Evolutionary conservation across 768 basidiomycete species (phyloP).

Genomic region (Cantharellus anzutake): DNA sequence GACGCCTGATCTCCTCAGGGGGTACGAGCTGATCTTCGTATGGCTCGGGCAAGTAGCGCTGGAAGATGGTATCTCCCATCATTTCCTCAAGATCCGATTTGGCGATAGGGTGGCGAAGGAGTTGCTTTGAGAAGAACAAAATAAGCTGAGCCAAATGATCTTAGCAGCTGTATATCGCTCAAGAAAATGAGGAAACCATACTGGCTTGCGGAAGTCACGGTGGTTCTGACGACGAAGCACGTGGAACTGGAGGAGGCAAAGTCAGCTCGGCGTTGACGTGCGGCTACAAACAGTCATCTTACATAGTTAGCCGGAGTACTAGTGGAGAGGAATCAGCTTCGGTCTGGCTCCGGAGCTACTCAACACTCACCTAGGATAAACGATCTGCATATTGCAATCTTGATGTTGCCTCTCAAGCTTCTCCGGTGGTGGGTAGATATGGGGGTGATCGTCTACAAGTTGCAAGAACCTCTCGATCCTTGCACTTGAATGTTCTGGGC

Average conservation of each 20-base stretch:
- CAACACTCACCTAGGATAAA: constrained; percentile 71
- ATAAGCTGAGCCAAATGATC: constrained; percentile 36
- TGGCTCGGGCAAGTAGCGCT: constrained; percentile 80
- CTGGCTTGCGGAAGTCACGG: constrained; percentile 96
- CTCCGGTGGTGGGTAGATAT: constrained; percentile 69
- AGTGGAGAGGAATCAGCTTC: neutral
- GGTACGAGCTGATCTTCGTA: constrained; percentile 46
- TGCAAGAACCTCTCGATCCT: constrained; percentile 93
- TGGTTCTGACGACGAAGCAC: constrained; percentile 92
- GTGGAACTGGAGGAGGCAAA: constrained; percentile 45
- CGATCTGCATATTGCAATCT: constrained; percentile 99
- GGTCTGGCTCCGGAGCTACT: neutral
- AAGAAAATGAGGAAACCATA: constrained; percentile 17
- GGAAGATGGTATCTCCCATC: constrained; percentile 75
- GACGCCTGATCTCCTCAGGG: constrained; percentile 75
- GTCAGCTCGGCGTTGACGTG: neutral
- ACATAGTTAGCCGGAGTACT: constrained; percentile 92
- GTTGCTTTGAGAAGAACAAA: constrained; percentile 90
- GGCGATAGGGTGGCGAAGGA: constrained; percentile 86
- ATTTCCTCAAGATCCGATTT: constrained; percentile 78
- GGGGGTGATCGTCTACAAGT: constrained; percentile 92
- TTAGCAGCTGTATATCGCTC: constrained; percentile 2
- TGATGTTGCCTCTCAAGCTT: constrained; percentile 93
- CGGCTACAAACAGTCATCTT: constrained; percentile 11
- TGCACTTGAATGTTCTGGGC: constrained; percentile 94